Evolutionary conservation across 352 stramenopile genomes (phyloP), one percentile per base, ranked within the genome.

Genomic region (Globisporangium canariense): DNA sequence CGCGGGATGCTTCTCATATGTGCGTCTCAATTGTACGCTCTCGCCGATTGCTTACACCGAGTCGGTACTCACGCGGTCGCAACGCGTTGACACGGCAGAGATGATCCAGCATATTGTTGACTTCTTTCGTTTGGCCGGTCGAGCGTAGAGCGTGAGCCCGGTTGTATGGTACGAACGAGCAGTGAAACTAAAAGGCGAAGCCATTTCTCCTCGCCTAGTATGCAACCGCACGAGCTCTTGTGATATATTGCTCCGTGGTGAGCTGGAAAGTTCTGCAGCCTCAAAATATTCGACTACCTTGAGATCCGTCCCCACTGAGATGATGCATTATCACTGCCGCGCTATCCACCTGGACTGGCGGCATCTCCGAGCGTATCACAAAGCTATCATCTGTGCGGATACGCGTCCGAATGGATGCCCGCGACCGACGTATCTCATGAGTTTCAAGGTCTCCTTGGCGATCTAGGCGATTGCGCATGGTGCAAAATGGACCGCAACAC

Each of bases 391-490:
- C n/a, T 58, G 32, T 30, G n/a, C 7, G 41, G 52, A 32, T 58
- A 45, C 52, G 5, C 32, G 52, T 58, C 52, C 52, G 32, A 58
- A 46, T 58, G 52, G 52, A 58, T 58, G 52, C 52, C 52, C 32
- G 52, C 52, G n/a, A 13, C 4, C 20, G 7, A 45, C 13, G 22
- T 58, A 45, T 58, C 32, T 43, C 52, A 58, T n/a, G 52, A 34
- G 28, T 30, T 11, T 22, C 51, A 20, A 4, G 16, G 16, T 16
- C 5, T 38, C 32, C 32, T 58, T 58, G 32, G 43, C 52, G 32
- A 58, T 32, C 52, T 32, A 43, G 6, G 9, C 51, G 51, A 58
- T 58, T 58, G 30, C 18, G 18, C 9, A 2, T 10, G 4, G 30
- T 46, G 32, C 13, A 16, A 51, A 60, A 60, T 60, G 55, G 18